These are phyloP conservation scores for Abortiporus biennis DNA, from an alignment of 1,284 basidiomycete genomes.

Conservation along the genomic window DNA sequence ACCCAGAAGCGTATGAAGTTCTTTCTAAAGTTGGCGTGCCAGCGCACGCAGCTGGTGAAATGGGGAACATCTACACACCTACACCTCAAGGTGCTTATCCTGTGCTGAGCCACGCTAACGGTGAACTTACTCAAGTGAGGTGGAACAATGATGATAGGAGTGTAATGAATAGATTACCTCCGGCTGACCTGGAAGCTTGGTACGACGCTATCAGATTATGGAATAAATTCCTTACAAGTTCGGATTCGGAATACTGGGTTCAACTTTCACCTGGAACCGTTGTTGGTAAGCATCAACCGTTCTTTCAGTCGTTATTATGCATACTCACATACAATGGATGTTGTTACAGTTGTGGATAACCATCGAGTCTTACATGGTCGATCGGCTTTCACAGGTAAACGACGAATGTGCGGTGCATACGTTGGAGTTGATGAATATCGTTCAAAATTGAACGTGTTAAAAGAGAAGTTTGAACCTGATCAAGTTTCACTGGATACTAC, in stretches of 20 bases:
- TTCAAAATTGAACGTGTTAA: conserved; percentile 69
- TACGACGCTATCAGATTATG: conserved; percentile 82
- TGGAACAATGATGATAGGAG: conserved; percentile 98
- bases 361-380: conserved; percentile 94
- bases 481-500: conserved; percentile 16
- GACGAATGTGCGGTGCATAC: conserved; percentile 95
- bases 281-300: conserved; percentile 52
- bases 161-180: conserved; percentile 57
- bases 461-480: conserved; percentile 42
- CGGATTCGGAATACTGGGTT: conserved; percentile 89
- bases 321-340: conserved; percentile 1
- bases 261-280: conserved; percentile 83
- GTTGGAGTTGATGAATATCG: conserved; percentile 87
- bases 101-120: conserved; percentile 66
- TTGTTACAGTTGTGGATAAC: conserved; percentile 77
- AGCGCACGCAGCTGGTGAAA: conserved; percentile 86
- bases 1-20: conserved; percentile 71
- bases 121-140: conserved; percentile 71
- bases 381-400: conserved; percentile 80
- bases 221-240: conserved; percentile 71
- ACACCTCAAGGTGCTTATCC: conserved; percentile 58
- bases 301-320: conserved; percentile 3
- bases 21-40: conserved; percentile 71
- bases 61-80: conserved; percentile 58
- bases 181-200: conserved; percentile 67